phyloP scores from a whole-genome alignment of 208 protist genomes.

The Phytomonas serpens region DNA sequence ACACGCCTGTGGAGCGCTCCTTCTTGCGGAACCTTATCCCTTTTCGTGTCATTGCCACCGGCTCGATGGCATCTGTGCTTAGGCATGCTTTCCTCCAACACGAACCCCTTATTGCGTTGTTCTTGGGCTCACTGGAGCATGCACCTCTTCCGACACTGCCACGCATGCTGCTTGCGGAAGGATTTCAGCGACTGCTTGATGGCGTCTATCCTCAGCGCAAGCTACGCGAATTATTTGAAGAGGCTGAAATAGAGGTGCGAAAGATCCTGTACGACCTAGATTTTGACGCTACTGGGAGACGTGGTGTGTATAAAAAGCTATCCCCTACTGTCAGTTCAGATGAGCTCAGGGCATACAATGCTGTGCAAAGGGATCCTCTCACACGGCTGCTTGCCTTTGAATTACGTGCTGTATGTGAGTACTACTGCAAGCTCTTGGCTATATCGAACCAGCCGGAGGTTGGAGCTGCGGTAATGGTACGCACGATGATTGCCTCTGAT shows the following conservation, averaged over 20 bases:
- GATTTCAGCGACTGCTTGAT: constrained; percentile 67
- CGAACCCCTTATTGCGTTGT: constrained; percentile 41
- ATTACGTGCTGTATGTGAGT: constrained; percentile 52
- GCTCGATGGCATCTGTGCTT: constrained; percentile 41
- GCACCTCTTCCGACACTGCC: constrained; percentile 63
- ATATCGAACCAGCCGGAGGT: constrained; percentile 36
- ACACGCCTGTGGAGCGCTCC: constrained; percentile 24
- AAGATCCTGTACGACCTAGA: constrained; percentile 40
- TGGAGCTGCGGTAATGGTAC: constrained; percentile 38
- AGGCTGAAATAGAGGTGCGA: constrained; percentile 50
- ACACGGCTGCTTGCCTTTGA: constrained; percentile 64
- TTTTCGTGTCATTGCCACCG: constrained; percentile 45
- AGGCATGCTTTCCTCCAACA: constrained; percentile 70
- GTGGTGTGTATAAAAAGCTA: not conserved
- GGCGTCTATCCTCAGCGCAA: constrained; percentile 61
- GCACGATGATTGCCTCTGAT: constrained; percentile 63
- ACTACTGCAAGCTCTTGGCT: constrained; percentile 55
- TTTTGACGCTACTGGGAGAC: constrained; percentile 7
- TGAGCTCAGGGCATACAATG: constrained; percentile 22
- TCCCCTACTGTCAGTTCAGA: constrained; percentile 1
- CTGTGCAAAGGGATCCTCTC: constrained; percentile 45
- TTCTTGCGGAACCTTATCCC: constrained; percentile 72
- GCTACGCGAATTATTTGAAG: constrained; percentile 66
- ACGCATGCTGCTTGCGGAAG: constrained; percentile 80
- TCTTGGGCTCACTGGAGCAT: constrained; percentile 52